Evolutionary conservation across 192 early-diverging fungal genomes (phyloP), one percentile per base, ranked within the genome.

Genomic region (Coemansia sp.): DNA sequence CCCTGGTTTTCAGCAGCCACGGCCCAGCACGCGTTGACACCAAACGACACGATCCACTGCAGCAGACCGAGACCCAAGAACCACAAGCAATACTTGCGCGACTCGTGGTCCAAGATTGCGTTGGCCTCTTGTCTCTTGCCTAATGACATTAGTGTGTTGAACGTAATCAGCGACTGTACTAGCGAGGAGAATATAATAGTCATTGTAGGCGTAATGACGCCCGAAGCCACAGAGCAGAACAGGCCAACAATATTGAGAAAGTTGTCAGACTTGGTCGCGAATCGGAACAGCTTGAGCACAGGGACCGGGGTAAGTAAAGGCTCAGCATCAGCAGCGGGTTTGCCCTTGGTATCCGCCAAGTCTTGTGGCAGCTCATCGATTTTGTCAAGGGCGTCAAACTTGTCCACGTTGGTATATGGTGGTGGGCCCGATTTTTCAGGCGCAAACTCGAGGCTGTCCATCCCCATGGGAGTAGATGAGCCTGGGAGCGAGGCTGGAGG

Each of bases 271-370:
- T 83, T 70, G 32, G 85, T 85, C 10, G 92, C 88, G 67, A 91
- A 95, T 11, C 89, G 87, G 65, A 89, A 93, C 41, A 95, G 78
- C 64, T 85, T 69, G 27, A 82, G 51, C 27, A 90, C 64, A 4
- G 85, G 63, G 4, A 91, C 70, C 7, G 84, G 68, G 17, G 59
- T 42, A 19, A 63, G 63, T 51, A 61, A 23, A 15, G n/a, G 0
- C 55, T 75, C 66, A 2, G 45, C 44, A 0, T 27, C 58, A n/a
- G 37, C 34, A 1, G 48, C 14, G 1, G 11, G 11, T 6, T 62
- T 37, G 29, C 70, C 36, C 41, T 70, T 55, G 37, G 15, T 38
- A 5, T 66, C 63, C 27, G 7, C 64, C 1, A 37, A 41, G 25
- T 65, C 50, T n/a, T 38, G 42, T 14, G 64, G 64, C 25, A 76